phyloP scores from a whole-genome alignment of 345 rosid genomes.

The Bruguiera gymnorhiza region DNA sequence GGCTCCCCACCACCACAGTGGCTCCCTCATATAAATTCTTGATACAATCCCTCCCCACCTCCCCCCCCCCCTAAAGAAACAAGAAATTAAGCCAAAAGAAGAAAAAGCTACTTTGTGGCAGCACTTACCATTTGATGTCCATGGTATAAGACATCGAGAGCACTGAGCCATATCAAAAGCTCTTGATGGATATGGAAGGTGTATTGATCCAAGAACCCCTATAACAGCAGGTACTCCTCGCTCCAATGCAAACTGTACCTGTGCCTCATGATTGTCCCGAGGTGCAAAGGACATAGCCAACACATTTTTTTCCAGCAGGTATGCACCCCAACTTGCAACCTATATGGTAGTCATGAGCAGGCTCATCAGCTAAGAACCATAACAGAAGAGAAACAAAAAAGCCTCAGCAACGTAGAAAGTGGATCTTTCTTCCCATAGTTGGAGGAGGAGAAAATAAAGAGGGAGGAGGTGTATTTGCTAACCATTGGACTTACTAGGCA shows the following conservation, averaged over 20 bases:
- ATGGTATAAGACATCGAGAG: conserved; percentile 91
- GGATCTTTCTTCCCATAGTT: neutral
- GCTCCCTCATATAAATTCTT: too few relatives aligned
- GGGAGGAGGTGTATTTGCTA: neutral
- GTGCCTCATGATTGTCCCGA: conserved; percentile 94
- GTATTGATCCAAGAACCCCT: conserved; percentile 87
- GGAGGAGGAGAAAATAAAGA: neutral
- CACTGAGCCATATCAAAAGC: conserved; percentile 99
- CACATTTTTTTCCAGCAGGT: conserved; percentile 78
- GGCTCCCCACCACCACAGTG: too few relatives aligned
- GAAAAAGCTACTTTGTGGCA: too few relatives aligned
- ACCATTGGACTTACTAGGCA: neutral
- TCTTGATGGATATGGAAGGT: conserved; percentile 86
- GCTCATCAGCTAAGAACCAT: conserved; percentile 14
- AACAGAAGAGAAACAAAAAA: neutral
- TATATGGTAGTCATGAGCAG: conserved; percentile 16
- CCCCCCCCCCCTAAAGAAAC: too few relatives aligned
- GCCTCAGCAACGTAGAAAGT: neutral
- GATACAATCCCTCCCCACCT: too few relatives aligned
- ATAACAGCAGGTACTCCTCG: conserved; percentile 92
- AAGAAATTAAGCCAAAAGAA: too few relatives aligned
- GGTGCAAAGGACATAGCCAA: conserved; percentile 96
- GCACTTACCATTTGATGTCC: conserved; percentile 73
- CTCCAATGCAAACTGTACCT: conserved; percentile 98
- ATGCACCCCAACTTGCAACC: conserved; percentile 99